Evolutionary conservation across 495 filamentous ascomycete species (phyloP).

Genomic region (Parmelia sp.): DNA sequence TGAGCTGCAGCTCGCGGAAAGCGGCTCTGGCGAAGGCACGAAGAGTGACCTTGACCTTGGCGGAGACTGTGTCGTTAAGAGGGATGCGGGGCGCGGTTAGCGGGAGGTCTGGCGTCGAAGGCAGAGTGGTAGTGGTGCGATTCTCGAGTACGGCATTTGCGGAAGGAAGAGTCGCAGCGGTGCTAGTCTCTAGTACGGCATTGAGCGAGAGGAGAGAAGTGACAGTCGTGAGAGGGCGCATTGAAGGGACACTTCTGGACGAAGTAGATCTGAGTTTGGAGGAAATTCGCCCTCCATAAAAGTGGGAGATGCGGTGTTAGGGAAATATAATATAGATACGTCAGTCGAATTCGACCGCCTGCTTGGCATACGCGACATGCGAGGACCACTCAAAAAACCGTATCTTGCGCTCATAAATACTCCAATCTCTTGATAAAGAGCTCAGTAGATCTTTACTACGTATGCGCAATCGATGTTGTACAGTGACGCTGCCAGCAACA

Average conservation of each 20-base stretch:
- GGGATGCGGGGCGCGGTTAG: not conserved
- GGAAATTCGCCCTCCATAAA: not conserved
- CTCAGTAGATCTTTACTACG: too few relatives aligned
- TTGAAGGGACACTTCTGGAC: not conserved
- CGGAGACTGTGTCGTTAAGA: not conserved
- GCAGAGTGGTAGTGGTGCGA: not conserved
- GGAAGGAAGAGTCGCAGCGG: not conserved
- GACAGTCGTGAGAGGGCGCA: not conserved
- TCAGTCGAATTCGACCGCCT: not conserved
- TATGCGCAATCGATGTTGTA: too few relatives aligned
- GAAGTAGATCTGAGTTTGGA: not conserved
- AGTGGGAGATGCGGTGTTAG: not conserved
- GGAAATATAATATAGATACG: not conserved
- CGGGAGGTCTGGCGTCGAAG: not conserved
- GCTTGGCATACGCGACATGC: not conserved
- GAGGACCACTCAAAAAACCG: not conserved
- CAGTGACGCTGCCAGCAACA: too few relatives aligned
- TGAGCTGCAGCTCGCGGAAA: conserved; percentile 1
- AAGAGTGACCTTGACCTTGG: not conserved
- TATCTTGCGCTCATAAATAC: too few relatives aligned
- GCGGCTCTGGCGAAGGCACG: not conserved
- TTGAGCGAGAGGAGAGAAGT: not conserved
- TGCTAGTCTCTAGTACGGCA: not conserved
- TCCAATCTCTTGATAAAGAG: too few relatives aligned
- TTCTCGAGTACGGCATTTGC: not conserved